These are phyloP conservation scores for Sugiyamaella floridensis DNA, from an alignment of 805 yeast species.

Conservation along the genomic window DNA sequence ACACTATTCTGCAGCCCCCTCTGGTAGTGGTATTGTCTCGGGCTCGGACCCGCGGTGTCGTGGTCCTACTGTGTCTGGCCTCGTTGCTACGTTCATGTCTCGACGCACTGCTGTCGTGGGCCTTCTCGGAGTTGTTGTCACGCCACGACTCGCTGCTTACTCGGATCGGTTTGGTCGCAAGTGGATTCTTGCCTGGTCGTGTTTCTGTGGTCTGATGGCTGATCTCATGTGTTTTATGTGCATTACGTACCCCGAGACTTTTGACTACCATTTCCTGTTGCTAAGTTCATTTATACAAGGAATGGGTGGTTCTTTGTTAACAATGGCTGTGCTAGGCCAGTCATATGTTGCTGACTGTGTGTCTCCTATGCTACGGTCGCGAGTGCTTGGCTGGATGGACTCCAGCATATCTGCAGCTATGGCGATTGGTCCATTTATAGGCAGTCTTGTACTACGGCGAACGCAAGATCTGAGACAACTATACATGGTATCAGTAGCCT, in stretches of 20 bases:
- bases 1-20: constrained; percentile 8
- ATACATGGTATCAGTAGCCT: constrained; percentile 8
- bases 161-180: constrained; percentile 63
- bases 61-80: constrained; percentile 15
- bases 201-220: constrained; percentile 8
- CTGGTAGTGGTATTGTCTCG: background rate
- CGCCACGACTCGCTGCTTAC: constrained; percentile 47
- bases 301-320: constrained; percentile 56
- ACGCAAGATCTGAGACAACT: constrained; percentile 10
- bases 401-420: constrained; percentile 24
- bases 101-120: constrained; percentile 11
- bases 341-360: constrained; percentile 72
- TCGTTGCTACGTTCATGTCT: constrained; percentile 18
- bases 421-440: constrained; percentile 25
- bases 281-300: constrained; percentile 41
- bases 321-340: constrained; percentile 51
- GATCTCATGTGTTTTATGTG: constrained; percentile 16
- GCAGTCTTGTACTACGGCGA: constrained; percentile 17
- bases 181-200: constrained; percentile 33
- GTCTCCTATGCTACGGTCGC: constrained; percentile 47
- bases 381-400: constrained; percentile 26
- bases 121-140: constrained; percentile 14
- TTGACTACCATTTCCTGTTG: constrained; percentile 33
- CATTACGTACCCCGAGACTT: constrained; percentile 13
- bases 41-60: constrained; percentile 19